Conservation (phyloP, 129 eudicot species). For the Chrysanthemum makinoi region DNA sequence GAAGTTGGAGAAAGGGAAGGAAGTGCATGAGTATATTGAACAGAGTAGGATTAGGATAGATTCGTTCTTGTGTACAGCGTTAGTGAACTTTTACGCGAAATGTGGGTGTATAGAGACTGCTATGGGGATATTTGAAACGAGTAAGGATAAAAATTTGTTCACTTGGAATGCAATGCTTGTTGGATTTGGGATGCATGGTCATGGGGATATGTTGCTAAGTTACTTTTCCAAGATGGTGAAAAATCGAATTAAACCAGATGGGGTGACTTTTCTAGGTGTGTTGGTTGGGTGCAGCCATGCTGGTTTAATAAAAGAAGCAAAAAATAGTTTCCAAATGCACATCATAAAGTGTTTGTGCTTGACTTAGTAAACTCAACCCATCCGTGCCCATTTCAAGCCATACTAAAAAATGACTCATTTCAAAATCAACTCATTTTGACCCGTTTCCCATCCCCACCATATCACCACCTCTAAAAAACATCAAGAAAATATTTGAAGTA, state of each 20-base stretch:
- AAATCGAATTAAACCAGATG: conserved; percentile 50
- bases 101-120: conserved; percentile 76
- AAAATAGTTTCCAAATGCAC: neutral
- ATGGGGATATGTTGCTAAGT: conserved; percentile 41
- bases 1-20: conserved; percentile 53
- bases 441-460: neutral
- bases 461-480: neutral
- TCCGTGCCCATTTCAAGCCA: no score
- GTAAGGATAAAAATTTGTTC: conserved; percentile 39
- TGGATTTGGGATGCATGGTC: conserved; percentile 74
- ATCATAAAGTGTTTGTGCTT: no score
- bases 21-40: conserved; percentile 40
- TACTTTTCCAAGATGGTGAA: conserved; percentile 57
- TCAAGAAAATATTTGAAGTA: no score
- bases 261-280: conserved; percentile 66
- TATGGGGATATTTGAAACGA: conserved; percentile 41
- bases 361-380: no score
- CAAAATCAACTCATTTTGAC: neutral
- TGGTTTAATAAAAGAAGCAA: conserved; percentile 36
- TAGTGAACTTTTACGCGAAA: conserved; percentile 73
- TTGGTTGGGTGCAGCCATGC: conserved; percentile 79
- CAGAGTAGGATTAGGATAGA: conserved; percentile 34
- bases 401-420: no score
- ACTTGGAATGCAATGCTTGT: conserved; percentile 75
- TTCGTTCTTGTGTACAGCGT: conserved; percentile 56